Evolutionary conservation across 495 filamentous ascomycete genomes (phyloP).

Genomic region (Hypoxylon subgilvum): DNA sequence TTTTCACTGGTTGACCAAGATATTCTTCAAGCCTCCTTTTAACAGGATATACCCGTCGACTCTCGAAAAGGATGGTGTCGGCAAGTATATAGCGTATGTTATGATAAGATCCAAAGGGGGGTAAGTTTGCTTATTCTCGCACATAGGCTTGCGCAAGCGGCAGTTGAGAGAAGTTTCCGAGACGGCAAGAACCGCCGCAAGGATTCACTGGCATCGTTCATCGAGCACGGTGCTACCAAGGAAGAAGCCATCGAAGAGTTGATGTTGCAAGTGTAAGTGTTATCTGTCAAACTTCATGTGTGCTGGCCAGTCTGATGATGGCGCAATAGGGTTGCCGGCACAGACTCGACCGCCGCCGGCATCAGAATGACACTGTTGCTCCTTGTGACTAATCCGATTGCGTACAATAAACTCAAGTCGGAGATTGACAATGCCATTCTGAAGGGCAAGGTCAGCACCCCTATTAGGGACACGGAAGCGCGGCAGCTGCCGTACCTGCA

Average conservation of each 20-base stretch:
- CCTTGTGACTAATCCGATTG: constrained; percentile 51
- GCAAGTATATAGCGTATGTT: constrained; percentile 29
- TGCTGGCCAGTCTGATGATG: neutral
- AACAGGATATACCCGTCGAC: constrained; percentile 24
- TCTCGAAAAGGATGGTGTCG: constrained; percentile 13
- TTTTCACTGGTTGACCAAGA: constrained; percentile 32
- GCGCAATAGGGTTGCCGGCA: constrained; percentile 56
- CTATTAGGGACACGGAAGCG: constrained; percentile 49
- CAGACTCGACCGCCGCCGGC: constrained; percentile 66
- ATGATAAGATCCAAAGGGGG: neutral
- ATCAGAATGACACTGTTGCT: constrained; percentile 62
- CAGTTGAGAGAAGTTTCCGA: constrained; percentile 40
- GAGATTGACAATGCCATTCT: constrained; percentile 58
- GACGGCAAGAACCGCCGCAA: constrained; percentile 25
- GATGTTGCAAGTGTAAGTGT: constrained; percentile 47
- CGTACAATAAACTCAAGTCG: constrained; percentile 60
- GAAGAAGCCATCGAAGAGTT: constrained; percentile 51
- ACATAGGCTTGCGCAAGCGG: constrained; percentile 44
- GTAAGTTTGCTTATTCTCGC: neutral
- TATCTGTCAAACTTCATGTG: neutral
- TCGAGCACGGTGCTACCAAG: constrained; percentile 47
- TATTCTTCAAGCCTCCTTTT: constrained; percentile 30
- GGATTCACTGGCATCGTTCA: constrained; percentile 54
- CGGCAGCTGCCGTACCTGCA: constrained; percentile 53
- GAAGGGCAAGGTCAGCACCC: constrained; percentile 31